Conservation (phyloP, 176 grass and related monocot species). For the Musa schizocarpa region DNA sequence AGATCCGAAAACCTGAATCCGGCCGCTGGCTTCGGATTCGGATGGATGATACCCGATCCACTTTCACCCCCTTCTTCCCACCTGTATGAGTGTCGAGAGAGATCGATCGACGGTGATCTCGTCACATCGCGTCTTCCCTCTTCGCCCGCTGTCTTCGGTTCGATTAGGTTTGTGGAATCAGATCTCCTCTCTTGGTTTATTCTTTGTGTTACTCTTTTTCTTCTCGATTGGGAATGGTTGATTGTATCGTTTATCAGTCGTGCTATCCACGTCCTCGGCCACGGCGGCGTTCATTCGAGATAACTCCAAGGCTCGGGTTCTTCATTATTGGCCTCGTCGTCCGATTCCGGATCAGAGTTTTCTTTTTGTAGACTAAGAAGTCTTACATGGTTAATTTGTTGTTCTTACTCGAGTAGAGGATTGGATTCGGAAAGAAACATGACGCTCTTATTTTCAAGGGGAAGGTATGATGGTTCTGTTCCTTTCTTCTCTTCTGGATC, state of each 20-base stretch:
- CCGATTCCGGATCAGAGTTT: neutral
- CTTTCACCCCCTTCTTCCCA: too few species aligned
- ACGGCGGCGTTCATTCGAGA: neutral
- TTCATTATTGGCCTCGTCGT: neutral
- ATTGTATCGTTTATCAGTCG: neutral
- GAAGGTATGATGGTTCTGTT: neutral
- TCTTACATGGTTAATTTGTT: neutral
- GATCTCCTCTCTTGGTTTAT: neutral
- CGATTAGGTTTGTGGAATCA: neutral
- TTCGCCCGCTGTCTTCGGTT: neutral
- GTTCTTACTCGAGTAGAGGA: neutral
- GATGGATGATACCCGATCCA: too few species aligned
- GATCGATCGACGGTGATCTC: neutral
- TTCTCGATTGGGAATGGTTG: neutral
- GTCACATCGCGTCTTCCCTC: neutral
- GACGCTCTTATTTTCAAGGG: neutral
- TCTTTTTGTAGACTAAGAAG: neutral
- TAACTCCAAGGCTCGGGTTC: neutral
- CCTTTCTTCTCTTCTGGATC: neutral
- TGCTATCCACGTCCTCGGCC: neutral
- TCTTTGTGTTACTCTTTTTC: neutral
- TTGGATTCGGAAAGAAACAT: constrained; percentile 1
- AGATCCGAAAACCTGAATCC: too few species aligned
- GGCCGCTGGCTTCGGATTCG: too few species aligned
- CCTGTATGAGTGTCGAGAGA: too few species aligned